A percentile compares a stretch with the other conserved stretches of the same genome.
Conservation (phyloP, 2,329 filamentous ascomycete species). For the Drechslera avenae region DNA sequence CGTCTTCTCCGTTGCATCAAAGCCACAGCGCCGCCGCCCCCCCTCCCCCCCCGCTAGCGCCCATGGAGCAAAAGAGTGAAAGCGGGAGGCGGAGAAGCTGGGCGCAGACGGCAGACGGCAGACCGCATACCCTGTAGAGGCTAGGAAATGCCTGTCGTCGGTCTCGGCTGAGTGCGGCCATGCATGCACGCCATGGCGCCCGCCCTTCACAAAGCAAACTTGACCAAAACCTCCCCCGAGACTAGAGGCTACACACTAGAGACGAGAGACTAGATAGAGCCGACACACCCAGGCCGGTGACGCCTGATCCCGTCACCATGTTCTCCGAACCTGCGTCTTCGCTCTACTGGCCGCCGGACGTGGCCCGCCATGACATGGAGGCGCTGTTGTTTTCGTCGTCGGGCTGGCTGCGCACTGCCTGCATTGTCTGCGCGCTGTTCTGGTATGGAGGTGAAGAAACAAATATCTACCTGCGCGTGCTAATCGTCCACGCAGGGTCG, state of each 20-base stretch:
- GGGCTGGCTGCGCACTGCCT: slow-evolving; percentile 44
- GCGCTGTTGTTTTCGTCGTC: slow-evolving; percentile 42
- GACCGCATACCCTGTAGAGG: slow-evolving; percentile 7
- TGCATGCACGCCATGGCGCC: neutral
- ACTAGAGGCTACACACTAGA: neutral
- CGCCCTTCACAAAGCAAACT: slow-evolving; percentile 2
- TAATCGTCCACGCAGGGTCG: slow-evolving; percentile 63
- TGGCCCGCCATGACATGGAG: slow-evolving; percentile 46
- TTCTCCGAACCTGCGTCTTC: slow-evolving; percentile 39
- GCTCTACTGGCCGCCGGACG: slow-evolving; percentile 43
- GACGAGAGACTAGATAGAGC: too few relatives aligned
- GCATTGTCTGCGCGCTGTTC: slow-evolving; percentile 43
- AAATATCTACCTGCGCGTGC: neutral
- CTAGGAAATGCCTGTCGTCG: slow-evolving; percentile 17
- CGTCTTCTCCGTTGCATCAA: neutral
- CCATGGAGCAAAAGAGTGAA: slow-evolving; percentile 6
- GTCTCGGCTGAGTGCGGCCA: slow-evolving; percentile 9
- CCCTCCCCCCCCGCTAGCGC: slow-evolving; percentile 8
- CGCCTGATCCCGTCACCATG: slow-evolving; percentile 28
- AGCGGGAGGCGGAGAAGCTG: slow-evolving; percentile 13
- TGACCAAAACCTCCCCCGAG: slow-evolving; percentile 4
- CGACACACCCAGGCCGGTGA: slow-evolving; percentile 12
- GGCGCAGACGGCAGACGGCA: too few relatives aligned
- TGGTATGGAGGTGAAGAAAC: slow-evolving; percentile 27
- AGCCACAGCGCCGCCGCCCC: slow-evolving; percentile 6